phyloP scores from a whole-genome alignment of 495 filamentous ascomycete species.

The Cercophora sp. region DNA sequence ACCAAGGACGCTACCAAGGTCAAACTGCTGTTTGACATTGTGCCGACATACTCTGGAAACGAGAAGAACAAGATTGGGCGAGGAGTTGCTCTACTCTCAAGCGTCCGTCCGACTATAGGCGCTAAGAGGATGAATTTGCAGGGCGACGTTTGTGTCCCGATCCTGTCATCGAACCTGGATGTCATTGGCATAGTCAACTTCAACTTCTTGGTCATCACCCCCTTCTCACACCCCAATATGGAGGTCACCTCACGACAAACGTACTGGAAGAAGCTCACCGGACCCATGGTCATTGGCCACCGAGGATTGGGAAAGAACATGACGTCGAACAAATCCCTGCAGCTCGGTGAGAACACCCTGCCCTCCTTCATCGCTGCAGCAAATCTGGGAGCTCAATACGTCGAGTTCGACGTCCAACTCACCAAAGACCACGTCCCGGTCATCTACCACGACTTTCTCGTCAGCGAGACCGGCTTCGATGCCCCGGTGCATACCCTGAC shows the following conservation, averaged over 20 bases:
- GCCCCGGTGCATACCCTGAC: conserved; percentile 94
- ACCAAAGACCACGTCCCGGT: conserved; percentile 98
- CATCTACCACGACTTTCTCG: conserved; percentile 98
- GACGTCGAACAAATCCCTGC: conserved; percentile 72
- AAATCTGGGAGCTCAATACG: conserved; percentile 85
- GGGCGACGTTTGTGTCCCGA: conserved; percentile 89
- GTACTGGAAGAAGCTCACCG: conserved; percentile 76
- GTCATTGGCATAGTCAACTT: conserved; percentile 93
- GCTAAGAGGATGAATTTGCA: conserved; percentile 76
- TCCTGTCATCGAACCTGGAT: conserved; percentile 76
- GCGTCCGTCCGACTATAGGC: conserved; percentile 75
- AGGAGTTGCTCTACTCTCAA: conserved; percentile 83
- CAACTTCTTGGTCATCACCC: conserved; percentile 92
- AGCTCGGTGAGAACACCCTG: conserved; percentile 93
- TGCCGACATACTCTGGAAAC: conserved; percentile 94
- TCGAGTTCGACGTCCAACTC: conserved; percentile 94
- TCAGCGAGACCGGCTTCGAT: conserved; percentile 97
- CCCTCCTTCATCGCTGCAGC: conserved; percentile 95
- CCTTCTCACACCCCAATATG: conserved; percentile 92
- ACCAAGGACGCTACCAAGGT: conserved; percentile 74
- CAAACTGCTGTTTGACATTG: conserved; percentile 88
- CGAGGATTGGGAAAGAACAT: conserved; percentile 91
- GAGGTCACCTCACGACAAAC: conserved; percentile 82
- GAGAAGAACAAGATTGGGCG: conserved; percentile 86
- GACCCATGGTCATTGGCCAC: conserved; percentile 90